These are phyloP conservation scores for Talaromyces funiculosus DNA, from an alignment of 2,329 filamentous ascomycete species.

Conservation along the genomic window DNA sequence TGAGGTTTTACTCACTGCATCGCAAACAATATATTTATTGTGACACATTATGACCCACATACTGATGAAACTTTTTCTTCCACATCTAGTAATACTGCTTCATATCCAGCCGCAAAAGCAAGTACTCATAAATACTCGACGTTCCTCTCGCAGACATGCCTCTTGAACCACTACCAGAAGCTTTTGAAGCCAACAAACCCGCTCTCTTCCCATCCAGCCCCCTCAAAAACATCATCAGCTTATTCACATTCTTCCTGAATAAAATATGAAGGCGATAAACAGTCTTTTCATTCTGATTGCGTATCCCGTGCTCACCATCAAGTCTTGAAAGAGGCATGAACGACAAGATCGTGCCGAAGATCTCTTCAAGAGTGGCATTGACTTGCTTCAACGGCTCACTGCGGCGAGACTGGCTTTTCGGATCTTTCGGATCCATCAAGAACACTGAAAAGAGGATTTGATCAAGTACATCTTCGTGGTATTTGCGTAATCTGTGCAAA, in stretches of 20 bases:
- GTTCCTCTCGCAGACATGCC: slow-evolving; percentile 5
- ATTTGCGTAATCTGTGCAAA: slow-evolving; percentile 60
- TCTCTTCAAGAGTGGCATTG: slow-evolving; percentile 66
- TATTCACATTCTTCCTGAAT: slow-evolving; percentile 66
- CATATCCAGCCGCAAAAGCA: slow-evolving; percentile 67
- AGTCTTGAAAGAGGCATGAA: slow-evolving; percentile 51
- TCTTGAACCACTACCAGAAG: not conserved
- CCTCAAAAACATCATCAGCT: slow-evolving; percentile 68
- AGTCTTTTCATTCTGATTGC: slow-evolving; percentile 35
- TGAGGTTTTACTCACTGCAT: not conserved
- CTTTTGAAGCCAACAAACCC: slow-evolving; percentile 24
- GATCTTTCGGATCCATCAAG: slow-evolving; percentile 61
- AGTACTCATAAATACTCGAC: slow-evolving; percentile 59
- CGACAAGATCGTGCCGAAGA: slow-evolving; percentile 65
- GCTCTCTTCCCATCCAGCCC: slow-evolving; percentile 56
- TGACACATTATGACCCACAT: not conserved
- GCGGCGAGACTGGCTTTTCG: slow-evolving; percentile 24
- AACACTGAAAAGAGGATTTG: slow-evolving; percentile 69
- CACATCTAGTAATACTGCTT: slow-evolving; percentile 54
- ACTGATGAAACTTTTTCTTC: not conserved
- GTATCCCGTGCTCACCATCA: slow-evolving; percentile 36
- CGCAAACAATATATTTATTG: not conserved
- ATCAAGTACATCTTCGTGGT: slow-evolving; percentile 69
- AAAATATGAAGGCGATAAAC: slow-evolving; percentile 53
- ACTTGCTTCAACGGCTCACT: slow-evolving; percentile 49